These are phyloP conservation scores for Beverwykella pulmonaria DNA, from an alignment of 495 filamentous ascomycete genomes.

Conservation along the genomic window DNA sequence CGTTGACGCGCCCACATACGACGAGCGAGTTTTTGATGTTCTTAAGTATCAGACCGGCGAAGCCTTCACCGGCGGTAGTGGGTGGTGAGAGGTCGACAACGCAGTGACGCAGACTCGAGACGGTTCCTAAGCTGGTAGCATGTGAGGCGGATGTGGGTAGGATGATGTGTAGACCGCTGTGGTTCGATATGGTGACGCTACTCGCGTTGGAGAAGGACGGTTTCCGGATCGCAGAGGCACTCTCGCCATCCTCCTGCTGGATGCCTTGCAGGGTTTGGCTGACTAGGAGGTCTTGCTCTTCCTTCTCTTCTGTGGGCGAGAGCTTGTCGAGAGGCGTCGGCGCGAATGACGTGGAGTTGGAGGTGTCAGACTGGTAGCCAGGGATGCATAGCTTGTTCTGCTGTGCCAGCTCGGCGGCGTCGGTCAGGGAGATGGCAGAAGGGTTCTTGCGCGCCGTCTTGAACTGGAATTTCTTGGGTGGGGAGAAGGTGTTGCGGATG, in stretches of 20 bases:
- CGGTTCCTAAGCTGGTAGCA: constrained; percentile 68
- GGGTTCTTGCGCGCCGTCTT: constrained; percentile 60
- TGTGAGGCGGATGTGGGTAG: constrained; percentile 68
- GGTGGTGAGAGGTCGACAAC: constrained; percentile 78
- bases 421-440: constrained; percentile 59
- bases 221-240: constrained; percentile 48
- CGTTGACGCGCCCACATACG: constrained; percentile 74
- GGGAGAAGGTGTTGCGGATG: constrained; percentile 59
- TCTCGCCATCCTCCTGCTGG: not conserved
- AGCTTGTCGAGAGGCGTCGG: constrained; percentile 57
- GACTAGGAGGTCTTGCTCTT: not conserved
- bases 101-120: constrained; percentile 71
- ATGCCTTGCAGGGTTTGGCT: not conserved
- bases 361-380: constrained; percentile 53
- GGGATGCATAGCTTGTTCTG: constrained; percentile 51
- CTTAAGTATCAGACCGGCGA: constrained; percentile 73
- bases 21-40: constrained; percentile 69
- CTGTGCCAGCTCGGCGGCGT: constrained; percentile 57
- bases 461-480: constrained; percentile 73
- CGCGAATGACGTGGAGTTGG: constrained; percentile 46
- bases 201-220: constrained; percentile 63
- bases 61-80: constrained; percentile 61
- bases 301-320: constrained; percentile 49
- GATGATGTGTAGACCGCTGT: constrained; percentile 67
- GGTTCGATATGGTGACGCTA: constrained; percentile 65